Conservation (phyloP, 495 filamentous ascomycete species). For the Collariella sp. region DNA sequence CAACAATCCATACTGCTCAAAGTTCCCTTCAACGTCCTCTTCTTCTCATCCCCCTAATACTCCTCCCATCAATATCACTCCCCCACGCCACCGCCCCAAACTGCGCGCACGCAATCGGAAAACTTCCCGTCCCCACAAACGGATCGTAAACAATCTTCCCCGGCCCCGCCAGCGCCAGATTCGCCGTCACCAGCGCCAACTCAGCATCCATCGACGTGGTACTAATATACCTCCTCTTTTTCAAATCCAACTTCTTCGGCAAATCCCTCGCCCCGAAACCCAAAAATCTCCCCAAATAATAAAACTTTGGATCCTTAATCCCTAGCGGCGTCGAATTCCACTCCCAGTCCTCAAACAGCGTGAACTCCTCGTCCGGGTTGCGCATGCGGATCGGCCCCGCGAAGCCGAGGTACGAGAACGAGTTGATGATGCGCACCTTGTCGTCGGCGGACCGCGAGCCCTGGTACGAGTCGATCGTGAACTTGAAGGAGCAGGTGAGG, state of each 20-base stretch:
- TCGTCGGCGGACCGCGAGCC: slow-evolving; percentile 51
- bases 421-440: slow-evolving; percentile 65
- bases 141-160: slow-evolving; percentile 86
- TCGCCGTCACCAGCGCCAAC: slow-evolving; percentile 82
- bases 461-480: slow-evolving; percentile 70
- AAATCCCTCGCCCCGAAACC: slow-evolving; percentile 52
- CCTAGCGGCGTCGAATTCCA: slow-evolving; percentile 38
- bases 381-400: slow-evolving; percentile 66
- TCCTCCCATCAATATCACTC: slow-evolving; percentile 87
- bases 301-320: slow-evolving; percentile 44
- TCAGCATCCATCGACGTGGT: slow-evolving; percentile 97
- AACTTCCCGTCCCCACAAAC: slow-evolving; percentile 89
- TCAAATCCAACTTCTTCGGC: slow-evolving; percentile 74
- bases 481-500: slow-evolving; percentile 59
- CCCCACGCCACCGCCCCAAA: slow-evolving; percentile 76
- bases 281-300: slow-evolving; percentile 66
- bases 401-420: slow-evolving; percentile 71
- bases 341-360: slow-evolving; percentile 70
- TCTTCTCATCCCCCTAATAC: slow-evolving; percentile 54
- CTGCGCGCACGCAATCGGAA: slow-evolving; percentile 76
- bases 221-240: slow-evolving; percentile 85
- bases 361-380: slow-evolving; percentile 62
- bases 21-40: slow-evolving; percentile 61
- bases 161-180: slow-evolving; percentile 72
- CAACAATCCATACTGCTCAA: slow-evolving; percentile 68